Conservation (phyloP, 2,329 filamentous ascomycete species). For the Fusarium sp. region DNA sequence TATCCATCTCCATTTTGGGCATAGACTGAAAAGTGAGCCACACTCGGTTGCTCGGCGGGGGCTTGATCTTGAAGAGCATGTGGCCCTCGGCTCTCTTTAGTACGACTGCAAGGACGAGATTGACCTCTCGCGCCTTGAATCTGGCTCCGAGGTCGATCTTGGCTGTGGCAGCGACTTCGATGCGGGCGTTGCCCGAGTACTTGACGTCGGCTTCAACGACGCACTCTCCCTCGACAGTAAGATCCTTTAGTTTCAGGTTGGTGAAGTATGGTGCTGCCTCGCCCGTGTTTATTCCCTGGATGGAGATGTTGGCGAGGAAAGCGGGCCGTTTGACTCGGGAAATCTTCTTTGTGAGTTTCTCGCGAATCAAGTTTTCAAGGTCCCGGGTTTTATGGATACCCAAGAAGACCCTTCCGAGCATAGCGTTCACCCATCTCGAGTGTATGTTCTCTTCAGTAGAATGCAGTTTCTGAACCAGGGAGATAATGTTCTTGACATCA, state of each 20-base stretch:
- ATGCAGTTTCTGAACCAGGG: conserved; percentile 90
- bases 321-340: conserved; percentile 91
- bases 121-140: conserved; percentile 92
- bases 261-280: conserved; percentile 90
- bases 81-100: conserved; percentile 90
- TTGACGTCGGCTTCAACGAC: conserved; percentile 88
- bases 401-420: conserved; percentile 90
- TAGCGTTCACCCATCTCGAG: conserved; percentile 93
- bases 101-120: conserved; percentile 88
- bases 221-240: conserved; percentile 93
- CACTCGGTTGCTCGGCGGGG: conserved; percentile 94
- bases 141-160: conserved; percentile 90
- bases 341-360: conserved; percentile 97
- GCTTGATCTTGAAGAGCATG: conserved; percentile 88
- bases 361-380: conserved; percentile 82
- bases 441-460: conserved; percentile 92
- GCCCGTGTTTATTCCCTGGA: conserved; percentile 88
- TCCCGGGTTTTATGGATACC: conserved; percentile 89
- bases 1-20: conserved; percentile 93
- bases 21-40: conserved; percentile 97
- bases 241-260: conserved; percentile 88
- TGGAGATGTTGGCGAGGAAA: conserved; percentile 88
- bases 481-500: conserved; percentile 88
- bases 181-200: conserved; percentile 89
- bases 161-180: conserved; percentile 93